Conservation (phyloP, 2,329 filamentous ascomycete genomes). For the Clarireedia hainanense region DNA sequence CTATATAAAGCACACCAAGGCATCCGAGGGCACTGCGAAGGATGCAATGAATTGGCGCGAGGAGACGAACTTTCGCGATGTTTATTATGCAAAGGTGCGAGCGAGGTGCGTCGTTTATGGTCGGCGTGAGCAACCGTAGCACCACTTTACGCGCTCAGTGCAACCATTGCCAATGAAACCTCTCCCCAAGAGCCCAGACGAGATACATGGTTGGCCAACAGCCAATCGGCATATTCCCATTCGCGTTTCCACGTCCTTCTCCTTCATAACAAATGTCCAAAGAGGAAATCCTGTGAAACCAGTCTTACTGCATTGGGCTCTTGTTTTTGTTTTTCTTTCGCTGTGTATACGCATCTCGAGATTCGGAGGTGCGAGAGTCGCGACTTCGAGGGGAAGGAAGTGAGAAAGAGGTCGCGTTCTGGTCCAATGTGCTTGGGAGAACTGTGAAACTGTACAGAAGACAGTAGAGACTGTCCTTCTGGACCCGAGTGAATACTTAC, state of each 20-base stretch:
- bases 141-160: constrained; percentile 28
- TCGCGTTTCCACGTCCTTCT: constrained; percentile 21
- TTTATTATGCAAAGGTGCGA: neutral
- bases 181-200: constrained; percentile 12
- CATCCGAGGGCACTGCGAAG: neutral
- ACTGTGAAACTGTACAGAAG: neutral
- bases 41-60: no score
- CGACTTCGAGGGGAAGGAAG: neutral
- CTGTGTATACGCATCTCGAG: constrained; percentile 2
- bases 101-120: neutral
- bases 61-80: neutral
- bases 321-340: constrained; percentile 23
- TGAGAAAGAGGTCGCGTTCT: constrained; percentile 17
- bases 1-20: no score
- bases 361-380: neutral
- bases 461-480: neutral
- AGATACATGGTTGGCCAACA: neutral
- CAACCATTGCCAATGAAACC: constrained; percentile 15
- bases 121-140: neutral
- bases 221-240: constrained; percentile 20
- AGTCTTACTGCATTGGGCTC: constrained; percentile 19
- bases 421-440: neutral
- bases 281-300: constrained; percentile 16
- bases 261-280: constrained; percentile 23
- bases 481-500: no score